Conservation (phyloP, 106 monocot genomes). For the Dioscorea dumetorum region DNA sequence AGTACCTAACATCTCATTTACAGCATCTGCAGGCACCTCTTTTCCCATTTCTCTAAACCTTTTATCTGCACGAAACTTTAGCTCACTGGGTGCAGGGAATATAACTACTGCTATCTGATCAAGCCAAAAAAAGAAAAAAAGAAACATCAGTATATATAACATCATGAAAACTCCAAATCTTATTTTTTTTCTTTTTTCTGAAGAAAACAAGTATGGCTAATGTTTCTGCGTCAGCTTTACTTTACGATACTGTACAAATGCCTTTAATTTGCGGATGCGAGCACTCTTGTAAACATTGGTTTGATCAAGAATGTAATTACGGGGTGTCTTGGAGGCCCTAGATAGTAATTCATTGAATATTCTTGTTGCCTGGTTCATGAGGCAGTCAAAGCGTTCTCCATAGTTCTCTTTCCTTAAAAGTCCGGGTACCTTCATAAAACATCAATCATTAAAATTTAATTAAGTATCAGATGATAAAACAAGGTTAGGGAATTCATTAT, state of each 20-base stretch:
- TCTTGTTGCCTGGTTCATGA: conserved; percentile 58
- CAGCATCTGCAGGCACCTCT: conserved; percentile 76
- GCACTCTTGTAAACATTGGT: conserved; percentile 78
- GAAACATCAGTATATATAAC: not conserved
- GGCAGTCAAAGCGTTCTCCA: conserved; percentile 67
- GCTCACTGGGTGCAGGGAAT: conserved; percentile 55
- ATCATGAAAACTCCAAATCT: not conserved
- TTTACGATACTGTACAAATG: conserved; percentile 43
- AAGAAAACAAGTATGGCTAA: not conserved
- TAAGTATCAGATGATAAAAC: not conserved
- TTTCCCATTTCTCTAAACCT: conserved; percentile 75
- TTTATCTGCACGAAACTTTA: conserved; percentile 38
- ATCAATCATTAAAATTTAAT: not conserved
- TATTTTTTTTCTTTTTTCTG: not conserved
- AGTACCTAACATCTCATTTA: conserved; percentile 73
- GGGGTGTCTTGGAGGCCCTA: conserved; percentile 50
- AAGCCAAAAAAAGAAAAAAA: not conserved
- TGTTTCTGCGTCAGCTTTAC: not conserved
- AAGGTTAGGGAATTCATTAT: not conserved
- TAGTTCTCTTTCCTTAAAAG: conserved; percentile 56
- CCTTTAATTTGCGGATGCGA: conserved; percentile 55
- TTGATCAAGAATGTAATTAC: conserved; percentile 74
- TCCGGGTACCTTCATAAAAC: conserved; percentile 52
- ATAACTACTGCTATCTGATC: conserved; percentile 55
- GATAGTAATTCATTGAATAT: conserved; percentile 64